phyloP scores from a whole-genome alignment of 352 stramenopile genomes.

The Phytophthora pluvialis region DNA sequence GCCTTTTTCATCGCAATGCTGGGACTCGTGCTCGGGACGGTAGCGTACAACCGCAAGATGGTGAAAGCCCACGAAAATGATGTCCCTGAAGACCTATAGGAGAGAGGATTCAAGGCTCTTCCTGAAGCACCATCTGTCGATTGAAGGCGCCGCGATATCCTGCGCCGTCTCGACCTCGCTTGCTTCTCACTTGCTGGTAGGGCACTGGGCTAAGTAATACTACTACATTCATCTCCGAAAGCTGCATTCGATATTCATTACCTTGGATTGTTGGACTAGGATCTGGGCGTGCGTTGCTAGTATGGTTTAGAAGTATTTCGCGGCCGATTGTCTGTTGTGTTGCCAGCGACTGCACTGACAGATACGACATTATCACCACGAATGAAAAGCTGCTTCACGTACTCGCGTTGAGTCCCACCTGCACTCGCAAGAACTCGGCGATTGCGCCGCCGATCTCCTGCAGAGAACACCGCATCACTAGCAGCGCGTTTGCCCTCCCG shows the following conservation, averaged over 20 bases:
- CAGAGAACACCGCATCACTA: constrained; percentile 51
- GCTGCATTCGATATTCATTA: constrained; percentile 9
- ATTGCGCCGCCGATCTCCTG: constrained; percentile 50
- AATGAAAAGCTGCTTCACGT: constrained; percentile 91
- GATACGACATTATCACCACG: constrained; percentile 93
- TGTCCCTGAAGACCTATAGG: constrained; percentile 29
- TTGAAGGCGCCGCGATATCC: neutral
- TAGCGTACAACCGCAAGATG: constrained; percentile 71
- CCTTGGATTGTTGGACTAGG: constrained; percentile 19
- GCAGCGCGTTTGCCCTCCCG: constrained; percentile 27
- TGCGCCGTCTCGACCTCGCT: constrained; percentile 1
- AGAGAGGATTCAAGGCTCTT: neutral
- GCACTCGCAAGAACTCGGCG: constrained; percentile 39
- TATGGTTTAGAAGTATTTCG: constrained; percentile 2
- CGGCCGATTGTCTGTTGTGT: constrained; percentile 4
- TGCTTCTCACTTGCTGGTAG: neutral
- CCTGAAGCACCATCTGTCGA: neutral
- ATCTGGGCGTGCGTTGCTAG: constrained; percentile 8
- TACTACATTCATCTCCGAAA: constrained; percentile 16
- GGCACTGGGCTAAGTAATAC: constrained; percentile 24
- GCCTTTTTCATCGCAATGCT: constrained; percentile 69
- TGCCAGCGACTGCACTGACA: constrained; percentile 50
- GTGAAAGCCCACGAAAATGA: constrained; percentile 54
- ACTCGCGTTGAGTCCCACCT: constrained; percentile 40
- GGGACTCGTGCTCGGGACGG: constrained; percentile 62